Base-by-base conservation (phyloP, 139 green algal genomes). In the Chlorella sp. region DNA sequence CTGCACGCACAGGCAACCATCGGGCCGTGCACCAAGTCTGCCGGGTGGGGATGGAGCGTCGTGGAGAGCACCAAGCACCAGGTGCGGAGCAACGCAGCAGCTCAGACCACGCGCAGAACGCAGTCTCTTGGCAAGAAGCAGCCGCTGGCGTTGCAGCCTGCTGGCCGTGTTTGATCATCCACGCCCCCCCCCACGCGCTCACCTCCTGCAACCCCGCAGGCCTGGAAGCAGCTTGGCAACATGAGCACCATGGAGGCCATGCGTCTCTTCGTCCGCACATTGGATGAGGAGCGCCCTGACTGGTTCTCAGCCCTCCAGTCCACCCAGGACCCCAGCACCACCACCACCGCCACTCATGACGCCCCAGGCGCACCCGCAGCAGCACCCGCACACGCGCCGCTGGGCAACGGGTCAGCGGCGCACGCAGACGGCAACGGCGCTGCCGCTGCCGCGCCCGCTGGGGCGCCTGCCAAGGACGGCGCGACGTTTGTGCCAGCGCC, bases 171-270 rank as follows among this genome's bases (percentile, higher is more conserved):
- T 10, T 26, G 42, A 17, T 26, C 42, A 10, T 55, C 10, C 10
- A 55, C 10, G 10, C 42, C 42, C 10, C 10, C 42, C 42, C 10
- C 10, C 42, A 55, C 10, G 10, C 10, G 42, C 42, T 55, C 42
- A 55, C 10, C 42, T 17, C 42, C n/a, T 35, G 17, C 24, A 26
- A 22, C 0, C 30, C 27, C 5, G 49, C 69, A 83, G 75, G 73
- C 68, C 5, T 88, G 83, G 83, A 80, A 71, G 33, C 78, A 83
- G 62, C 85, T 97, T 62, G 91, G 89, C 1, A 82, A 90, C 59
- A 96, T 98, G 90, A 55, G 81, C 2, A 62, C 74, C 2, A 83
- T 93, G 35, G 94, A 98, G 77, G 94, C 94, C 2, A 98, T 98
- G 94, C 80, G 93, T 1, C 86, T 97, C 30, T 98, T 92, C 55